phyloP scores from a whole-genome alignment of 169 alveolate genomes.

The Perkinsus marinus region DNA sequence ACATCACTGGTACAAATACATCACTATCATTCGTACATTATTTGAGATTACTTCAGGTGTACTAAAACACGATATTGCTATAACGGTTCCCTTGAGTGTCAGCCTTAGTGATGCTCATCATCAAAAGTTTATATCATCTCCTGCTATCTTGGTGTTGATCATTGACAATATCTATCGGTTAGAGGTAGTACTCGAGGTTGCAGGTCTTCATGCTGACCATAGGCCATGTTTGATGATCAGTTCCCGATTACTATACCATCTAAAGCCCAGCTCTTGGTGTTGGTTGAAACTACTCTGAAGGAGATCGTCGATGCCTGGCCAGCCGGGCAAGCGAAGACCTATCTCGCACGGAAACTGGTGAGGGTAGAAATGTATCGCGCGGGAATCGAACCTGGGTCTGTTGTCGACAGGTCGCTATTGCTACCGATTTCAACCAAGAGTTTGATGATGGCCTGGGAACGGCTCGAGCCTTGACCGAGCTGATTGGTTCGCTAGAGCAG shows the following conservation, averaged over 20 bases:
- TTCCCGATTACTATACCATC: background rate
- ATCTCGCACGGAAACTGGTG: background rate
- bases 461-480: background rate
- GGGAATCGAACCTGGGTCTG: background rate
- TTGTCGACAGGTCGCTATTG: no score
- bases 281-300: background rate
- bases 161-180: background rate
- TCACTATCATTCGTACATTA: no score
- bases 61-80: background rate
- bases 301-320: background rate
- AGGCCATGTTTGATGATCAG: background rate
- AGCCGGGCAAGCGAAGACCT: background rate
- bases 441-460: no score
- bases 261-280: background rate
- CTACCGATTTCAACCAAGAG: no score
- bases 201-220: background rate
- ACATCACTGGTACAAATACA: no score
- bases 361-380: background rate
- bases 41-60: no score
- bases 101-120: background rate
- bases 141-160: background rate
- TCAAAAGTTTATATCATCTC: no score
- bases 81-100: background rate
- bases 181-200: background rate
- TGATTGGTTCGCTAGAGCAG: background rate